Evolutionary conservation across 164 flowering plant species (phyloP), one percentile per base, ranked within the genome.

Genomic region (Malania oleifera): DNA sequence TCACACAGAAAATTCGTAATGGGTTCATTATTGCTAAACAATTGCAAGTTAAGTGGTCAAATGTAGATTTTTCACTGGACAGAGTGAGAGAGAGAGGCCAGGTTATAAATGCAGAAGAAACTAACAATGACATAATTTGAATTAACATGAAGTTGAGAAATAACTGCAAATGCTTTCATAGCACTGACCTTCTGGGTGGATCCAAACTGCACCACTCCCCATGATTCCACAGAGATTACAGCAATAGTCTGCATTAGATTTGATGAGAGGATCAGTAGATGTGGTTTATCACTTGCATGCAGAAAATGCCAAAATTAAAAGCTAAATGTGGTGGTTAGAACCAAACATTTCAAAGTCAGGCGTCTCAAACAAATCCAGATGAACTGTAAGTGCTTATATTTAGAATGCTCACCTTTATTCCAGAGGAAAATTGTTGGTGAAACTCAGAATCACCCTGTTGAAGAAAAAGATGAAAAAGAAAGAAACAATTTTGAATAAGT

Each of bases 181-280:
- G 1, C 31, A 57, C 80, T 50, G 55, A 91, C 98, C 98, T 88
- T 83, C 25, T 74, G 56, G 26, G 77, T 77, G 54, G 98, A 84
- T 66, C 96, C 98, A 65, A 91, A 77, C 71, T 86, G 90, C 48
- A 86, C 52, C 27, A 88, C 92, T 8, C 95, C 86, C 15, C 62
- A 72, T 10, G 78, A 73, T 63, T 76, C 82, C 51, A 91, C 74
- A 24, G 93, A 54, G 56, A 91, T 77, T 15, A 80, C 72, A 15
- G 73, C 88, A 71, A 91, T 68, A 51, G 96, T 88, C 98, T 91
- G 89, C 75, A 78, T 76, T 6, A 46, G 9, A 74, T 57, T 28
- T 26, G 51, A 70, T 50, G 3, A 26, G 29, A 58, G 24, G 40
- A 54, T 61, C 46, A 66, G 18, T 38, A 47, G 34, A 35, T 23